Evolutionary conservation across 2,329 filamentous ascomycete species (phyloP), one percentile per base, ranked within the genome.

Genomic region (Trichophyton verrucosum): DNA sequence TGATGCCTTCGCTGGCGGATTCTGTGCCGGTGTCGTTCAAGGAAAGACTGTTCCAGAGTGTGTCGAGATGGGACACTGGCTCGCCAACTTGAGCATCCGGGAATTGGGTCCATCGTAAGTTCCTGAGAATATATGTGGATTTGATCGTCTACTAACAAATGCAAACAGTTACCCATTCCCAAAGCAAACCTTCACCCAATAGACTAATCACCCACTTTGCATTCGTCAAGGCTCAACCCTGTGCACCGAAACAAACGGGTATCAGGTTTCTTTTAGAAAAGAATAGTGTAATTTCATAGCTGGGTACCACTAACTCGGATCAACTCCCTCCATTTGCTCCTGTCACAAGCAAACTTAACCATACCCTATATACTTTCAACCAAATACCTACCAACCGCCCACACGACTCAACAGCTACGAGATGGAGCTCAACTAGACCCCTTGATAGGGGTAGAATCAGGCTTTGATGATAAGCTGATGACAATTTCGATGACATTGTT

Each of bases 51-150:
- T 99, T 58, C 86, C 88, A 69, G 84, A 86, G 66, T 82, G 82
- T 70, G 82, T 99, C 68, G 88, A 96, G 74, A 89, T 94, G 82
- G 94, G 94, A 66, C 91, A 96, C 78, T 99, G 94, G 94, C 83
- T 99, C 66, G 94, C 94, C 57, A 87, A 87, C 71, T 81, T 96
- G 70, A 94, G 91, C 81, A 92, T 99, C 74, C 86, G 92, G 79
- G 91, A 97, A 78, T 81, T 96, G 69, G 94, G 94, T 69, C 91
- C 92, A 77, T 94, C 91, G 87, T 97, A 87, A 82, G 88, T 88
- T 61, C 11, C 33, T 3, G 9, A 38, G 1, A 38, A 38, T 13
- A 1, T 9, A 9, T 38, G 8, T 38, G 33, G 33, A 38, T 38
- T 9, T 38, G 33, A 38, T 11, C 9, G 3, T 38, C 33, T 13